Percentiles rank a stretch among this genome's conserved stretches.
Evolutionary conservation across 1,284 basidiomycete genomes (phyloP).

Genomic region (Chondrostereum purpureum): DNA sequence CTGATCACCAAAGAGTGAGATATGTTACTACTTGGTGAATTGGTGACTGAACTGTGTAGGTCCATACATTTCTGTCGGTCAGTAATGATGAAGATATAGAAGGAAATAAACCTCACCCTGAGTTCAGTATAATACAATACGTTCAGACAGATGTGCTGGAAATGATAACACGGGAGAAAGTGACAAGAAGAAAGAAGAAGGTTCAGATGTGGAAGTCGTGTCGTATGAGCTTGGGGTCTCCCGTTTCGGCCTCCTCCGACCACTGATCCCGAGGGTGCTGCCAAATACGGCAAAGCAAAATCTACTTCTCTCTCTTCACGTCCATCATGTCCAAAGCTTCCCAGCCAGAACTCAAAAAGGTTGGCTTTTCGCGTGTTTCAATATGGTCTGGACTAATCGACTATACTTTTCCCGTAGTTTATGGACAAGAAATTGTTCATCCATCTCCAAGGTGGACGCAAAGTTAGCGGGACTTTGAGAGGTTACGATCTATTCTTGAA

Average conservation of each 20-base stretch:
- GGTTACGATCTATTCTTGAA: conserved; percentile 99
- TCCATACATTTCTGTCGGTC: too few relatives aligned
- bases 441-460: conserved; percentile 93
- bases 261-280: background rate
- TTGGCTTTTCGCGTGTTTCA: conserved; percentile 21
- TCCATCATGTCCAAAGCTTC: conserved; percentile 81
- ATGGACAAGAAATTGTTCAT: conserved; percentile 98
- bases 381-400: too few relatives aligned
- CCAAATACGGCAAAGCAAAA: conserved; percentile 25
- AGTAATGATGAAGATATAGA: too few relatives aligned
- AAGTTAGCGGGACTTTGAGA: conserved; percentile 91
- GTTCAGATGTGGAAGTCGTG: background rate
- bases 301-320: conserved; percentile 3
- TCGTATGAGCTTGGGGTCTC: too few relatives aligned
- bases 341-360: conserved; percentile 93
- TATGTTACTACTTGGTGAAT: too few relatives aligned
- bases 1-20: background rate
- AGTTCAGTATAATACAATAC: too few relatives aligned
- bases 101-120: too few relatives aligned
- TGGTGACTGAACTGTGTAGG: too few relatives aligned
- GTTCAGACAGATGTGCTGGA: too few relatives aligned
- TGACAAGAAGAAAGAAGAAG: background rate
- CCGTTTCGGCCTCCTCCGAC: background rate
- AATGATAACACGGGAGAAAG: background rate
- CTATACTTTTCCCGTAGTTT: conserved; percentile 54